Percentiles rank a stretch among this genome's conserved stretches.
Evolutionary conservation across 768 basidiomycete species (phyloP).

Genomic region (Boletus patriciae): DNA sequence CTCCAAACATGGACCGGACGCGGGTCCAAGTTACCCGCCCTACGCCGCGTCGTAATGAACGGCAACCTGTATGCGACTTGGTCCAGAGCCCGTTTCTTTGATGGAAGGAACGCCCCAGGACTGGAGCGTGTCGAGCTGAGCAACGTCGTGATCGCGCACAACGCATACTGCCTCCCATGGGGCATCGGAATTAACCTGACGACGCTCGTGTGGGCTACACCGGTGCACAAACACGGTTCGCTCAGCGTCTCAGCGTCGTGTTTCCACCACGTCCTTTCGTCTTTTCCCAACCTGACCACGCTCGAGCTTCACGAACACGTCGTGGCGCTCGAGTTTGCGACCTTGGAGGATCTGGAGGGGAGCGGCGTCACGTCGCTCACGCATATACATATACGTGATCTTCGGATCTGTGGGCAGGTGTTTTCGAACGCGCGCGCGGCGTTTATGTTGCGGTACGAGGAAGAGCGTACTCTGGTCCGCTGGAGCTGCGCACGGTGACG

Average conservation of each 20-base stretch:
- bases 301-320: conserved; percentile 21
- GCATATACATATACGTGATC: conserved; percentile 9
- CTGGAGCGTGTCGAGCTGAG: conserved; percentile 18
- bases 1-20: conserved; percentile 20
- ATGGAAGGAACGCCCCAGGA: conserved; percentile 13
- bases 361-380: conserved; percentile 6
- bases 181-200: conserved; percentile 17
- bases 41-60: conserved; percentile 10
- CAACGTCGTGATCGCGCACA: conserved; percentile 18
- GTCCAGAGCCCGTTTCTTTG: conserved; percentile 22
- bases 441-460: conserved; percentile 15
- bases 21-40: conserved; percentile 11
- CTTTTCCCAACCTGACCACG: conserved; percentile 20
- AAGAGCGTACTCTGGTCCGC: conserved; percentile 12
- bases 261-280: conserved; percentile 20
- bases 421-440: conserved; percentile 15
- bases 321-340: conserved; percentile 9
- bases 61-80: conserved; percentile 19
- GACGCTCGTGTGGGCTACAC: conserved; percentile 25
- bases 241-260: conserved; percentile 14
- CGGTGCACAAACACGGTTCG: conserved; percentile 4
- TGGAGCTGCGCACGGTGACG: conserved; percentile 5
- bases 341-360: conserved; percentile 2
- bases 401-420: conserved; percentile 11
- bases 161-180: conserved; percentile 8